Percentiles rank a stretch among this genome's conserved stretches.
Evolutionary conservation across 306 rosid species (phyloP).

Genomic region (Echinosophora koreensis): DNA sequence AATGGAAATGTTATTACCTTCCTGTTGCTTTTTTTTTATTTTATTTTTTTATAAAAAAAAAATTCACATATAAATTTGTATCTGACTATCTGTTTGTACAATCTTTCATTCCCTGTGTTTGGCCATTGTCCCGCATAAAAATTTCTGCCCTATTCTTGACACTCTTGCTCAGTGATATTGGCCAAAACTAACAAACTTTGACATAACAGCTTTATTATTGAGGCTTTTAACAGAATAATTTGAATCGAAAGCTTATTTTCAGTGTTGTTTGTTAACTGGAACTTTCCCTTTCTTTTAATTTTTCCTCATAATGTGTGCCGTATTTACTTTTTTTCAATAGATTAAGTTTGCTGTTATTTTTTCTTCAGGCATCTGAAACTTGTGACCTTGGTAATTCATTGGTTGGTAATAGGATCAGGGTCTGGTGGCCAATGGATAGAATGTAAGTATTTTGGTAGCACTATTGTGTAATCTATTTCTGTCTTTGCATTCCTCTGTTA

Average conservation of each 20-base stretch:
- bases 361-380: conserved; percentile 54
- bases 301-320: conserved; percentile 6
- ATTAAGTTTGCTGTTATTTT: conserved; percentile 8
- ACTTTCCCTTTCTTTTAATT: background rate
- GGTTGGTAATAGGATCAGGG: conserved; percentile 69
- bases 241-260: conserved; percentile 27
- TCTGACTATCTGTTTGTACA: background rate
- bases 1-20: background rate
- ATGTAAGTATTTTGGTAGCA: conserved; percentile 58
- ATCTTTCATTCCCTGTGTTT: too few relatives aligned
- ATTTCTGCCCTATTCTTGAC: background rate
- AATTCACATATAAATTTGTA: background rate
- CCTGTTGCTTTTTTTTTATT: background rate
- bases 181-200: background rate
- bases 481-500: conserved; percentile 3
- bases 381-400: conserved; percentile 45
- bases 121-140: background rate
- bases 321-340: background rate
- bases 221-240: conserved; percentile 7
- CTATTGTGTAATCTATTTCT: conserved; percentile 36
- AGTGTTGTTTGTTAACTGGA: background rate
- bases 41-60: background rate
- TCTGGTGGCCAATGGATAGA: conserved; percentile 90
- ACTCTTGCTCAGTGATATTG: background rate
- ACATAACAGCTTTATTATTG: background rate